These are phyloP conservation scores for Nissolia schottii DNA, from an alignment of 306 rosid species.

Conservation along the genomic window DNA sequence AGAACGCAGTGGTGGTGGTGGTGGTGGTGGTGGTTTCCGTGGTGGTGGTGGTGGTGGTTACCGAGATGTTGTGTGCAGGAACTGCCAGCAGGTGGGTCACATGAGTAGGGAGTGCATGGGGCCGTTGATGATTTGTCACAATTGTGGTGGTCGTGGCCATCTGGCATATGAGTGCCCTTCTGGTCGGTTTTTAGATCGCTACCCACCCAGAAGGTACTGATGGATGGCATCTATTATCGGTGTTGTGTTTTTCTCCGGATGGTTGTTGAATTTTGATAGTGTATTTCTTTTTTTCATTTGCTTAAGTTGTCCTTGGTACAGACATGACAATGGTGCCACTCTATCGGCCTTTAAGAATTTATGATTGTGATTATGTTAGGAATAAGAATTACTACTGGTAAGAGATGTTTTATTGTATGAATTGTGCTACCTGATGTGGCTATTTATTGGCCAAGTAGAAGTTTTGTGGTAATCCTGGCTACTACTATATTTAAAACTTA, in stretches of 20 bases:
- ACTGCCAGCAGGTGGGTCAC: slow-evolving; percentile 92
- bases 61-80: slow-evolving; percentile 82
- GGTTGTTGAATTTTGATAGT: slow-evolving; percentile 13
- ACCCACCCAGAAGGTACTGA: slow-evolving; percentile 54
- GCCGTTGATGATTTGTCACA: slow-evolving; percentile 91
- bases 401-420: slow-evolving; percentile 3
- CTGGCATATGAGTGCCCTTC: slow-evolving; percentile 98
- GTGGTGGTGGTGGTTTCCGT: slow-evolving; percentile 37
- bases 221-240: slow-evolving; percentile 21
- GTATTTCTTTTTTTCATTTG: slow-evolving; percentile 27
- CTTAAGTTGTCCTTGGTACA: slow-evolving; percentile 10
- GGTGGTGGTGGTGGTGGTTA: slow-evolving; percentile 47
- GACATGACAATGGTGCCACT: slow-evolving; percentile 21
- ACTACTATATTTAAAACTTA: too few species aligned
- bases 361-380: slow-evolving; percentile 24
- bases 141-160: slow-evolving; percentile 98
- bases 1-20: slow-evolving; percentile 49
- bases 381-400: slow-evolving; percentile 22
- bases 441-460: too few species aligned
- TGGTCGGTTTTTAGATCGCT: slow-evolving; percentile 87
- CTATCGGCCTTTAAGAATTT: slow-evolving; percentile 2
- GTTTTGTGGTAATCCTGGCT: too few species aligned
- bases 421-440: background rate
- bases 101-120: slow-evolving; percentile 99
- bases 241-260: background rate